Base-by-base conservation (phyloP, 2,329 filamentous ascomycete genomes). In the Apiospora marii region DNA sequence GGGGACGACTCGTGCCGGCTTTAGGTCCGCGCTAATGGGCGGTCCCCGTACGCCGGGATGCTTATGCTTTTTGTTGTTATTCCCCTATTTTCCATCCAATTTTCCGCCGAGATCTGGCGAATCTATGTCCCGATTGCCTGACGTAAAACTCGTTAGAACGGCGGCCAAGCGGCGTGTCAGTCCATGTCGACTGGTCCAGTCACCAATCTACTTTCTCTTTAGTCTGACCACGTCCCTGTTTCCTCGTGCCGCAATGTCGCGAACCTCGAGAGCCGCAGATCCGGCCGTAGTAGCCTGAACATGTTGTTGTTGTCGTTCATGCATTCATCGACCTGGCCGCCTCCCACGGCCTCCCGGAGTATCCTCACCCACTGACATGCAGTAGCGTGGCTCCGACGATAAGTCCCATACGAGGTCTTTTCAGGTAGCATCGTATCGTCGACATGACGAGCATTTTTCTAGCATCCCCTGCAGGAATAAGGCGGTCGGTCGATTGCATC, bases 1-100 rank as follows among this genome's bases (percentile, higher is more conserved):
- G 58, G 58, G 58, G 34, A 64, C 30, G 58, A 64, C 58, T 64
- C 58, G 58, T 64, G 58, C 58, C 58, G 58, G 30, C 19, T 64
- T 64, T 64, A 64, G 58, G 58, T 64, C 58, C 19, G 58, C 58
- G 58, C 58, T 64, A 64, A 64, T 41, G 10, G 41, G 41, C 58
- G 58, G 58, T 37, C 19, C 58, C 58, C 58, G 58, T 64, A 64
- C 37, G 30, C 58, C 58, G 58, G 58, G 34, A 64, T 49, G 58
- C 58, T 64, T 37, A 41, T 41, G 58, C 27, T 41, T 41, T 64
- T n/a, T 64, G 58, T n/a, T 41, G 34, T 37, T 61, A 41, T 13
- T 64, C 58, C 58, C 58, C 58, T 64, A 64, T 64, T n/a, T 64
- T 37, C 10, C 58, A 22, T 41, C 53, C 30, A 37, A 61, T 61